A percentile compares a stretch with the other conserved stretches of the same genome.
Evolutionary conservation across 2,329 filamentous ascomycete genomes (phyloP).

Genomic region (Thermoascus crustaceus): DNA sequence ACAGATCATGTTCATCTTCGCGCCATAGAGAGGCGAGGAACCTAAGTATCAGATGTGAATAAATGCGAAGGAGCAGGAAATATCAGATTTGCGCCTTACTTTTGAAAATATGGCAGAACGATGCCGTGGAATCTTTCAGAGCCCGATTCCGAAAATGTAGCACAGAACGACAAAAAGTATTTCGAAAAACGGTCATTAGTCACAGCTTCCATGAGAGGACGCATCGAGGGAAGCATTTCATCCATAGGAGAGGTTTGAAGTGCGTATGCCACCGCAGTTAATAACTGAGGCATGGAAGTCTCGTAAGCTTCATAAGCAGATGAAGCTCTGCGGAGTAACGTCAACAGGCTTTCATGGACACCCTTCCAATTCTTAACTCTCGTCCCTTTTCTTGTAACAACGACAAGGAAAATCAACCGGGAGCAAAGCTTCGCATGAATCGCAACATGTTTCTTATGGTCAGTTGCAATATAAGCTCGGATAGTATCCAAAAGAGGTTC

Average conservation of each 20-base stretch:
- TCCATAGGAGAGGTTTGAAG: conserved; percentile 74
- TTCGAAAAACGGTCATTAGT: conserved; percentile 56
- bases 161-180: conserved; percentile 80
- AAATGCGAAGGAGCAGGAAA: conserved; percentile 6
- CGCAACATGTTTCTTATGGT: conserved; percentile 28
- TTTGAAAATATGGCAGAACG: conserved; percentile 74
- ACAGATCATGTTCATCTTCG: conserved; percentile 59
- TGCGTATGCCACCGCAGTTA: conserved; percentile 51
- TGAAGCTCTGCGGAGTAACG: conserved; percentile 41
- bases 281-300: conserved; percentile 25
- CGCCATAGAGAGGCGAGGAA: conserved; percentile 70
- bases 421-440: conserved; percentile 34
- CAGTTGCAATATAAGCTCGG: conserved; percentile 39
- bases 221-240: conserved; percentile 62
- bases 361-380: conserved; percentile 65
- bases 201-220: conserved; percentile 56
- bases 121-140: conserved; percentile 66
- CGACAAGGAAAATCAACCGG: conserved; percentile 51
- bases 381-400: conserved; percentile 69
- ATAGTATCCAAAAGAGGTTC: conserved; percentile 57
- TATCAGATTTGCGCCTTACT: conserved; percentile 38
- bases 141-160: conserved; percentile 67
- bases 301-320: conserved; percentile 16
- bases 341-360: conserved; percentile 50
- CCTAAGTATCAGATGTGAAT: conserved; percentile 32